These are phyloP conservation scores for Phlebiopsis gigantea DNA, from an alignment of 768 basidiomycete genomes.

Conservation along the genomic window DNA sequence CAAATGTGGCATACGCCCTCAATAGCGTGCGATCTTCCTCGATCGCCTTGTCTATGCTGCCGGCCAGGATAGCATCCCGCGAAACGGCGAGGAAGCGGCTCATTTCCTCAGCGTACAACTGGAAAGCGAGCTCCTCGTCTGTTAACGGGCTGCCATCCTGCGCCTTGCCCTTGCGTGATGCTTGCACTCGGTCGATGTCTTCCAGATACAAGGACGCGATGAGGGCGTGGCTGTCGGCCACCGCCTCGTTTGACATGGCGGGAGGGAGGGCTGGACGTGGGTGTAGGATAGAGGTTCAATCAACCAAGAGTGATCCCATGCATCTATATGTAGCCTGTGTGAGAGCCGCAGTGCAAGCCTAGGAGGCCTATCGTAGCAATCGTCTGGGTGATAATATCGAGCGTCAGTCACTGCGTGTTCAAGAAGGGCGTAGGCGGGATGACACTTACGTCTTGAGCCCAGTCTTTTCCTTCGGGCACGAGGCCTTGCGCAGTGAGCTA, in stretches of 20 bases:
- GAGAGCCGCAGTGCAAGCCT: too few relatives aligned
- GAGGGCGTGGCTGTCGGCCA: neutral
- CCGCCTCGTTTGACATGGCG: neutral
- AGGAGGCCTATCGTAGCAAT: neutral
- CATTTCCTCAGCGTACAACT: constrained; percentile 25
- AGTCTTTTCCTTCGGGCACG: neutral
- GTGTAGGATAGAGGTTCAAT: neutral
- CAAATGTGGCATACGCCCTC: constrained; percentile 13
- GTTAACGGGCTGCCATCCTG: constrained; percentile 3
- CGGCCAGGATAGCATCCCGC: constrained; percentile 19
- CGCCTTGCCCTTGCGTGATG: constrained; percentile 15
- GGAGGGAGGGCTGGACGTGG: too few relatives aligned
- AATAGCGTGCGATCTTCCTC: constrained; percentile 17
- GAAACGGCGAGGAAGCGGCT: constrained; percentile 12
- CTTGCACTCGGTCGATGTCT: constrained; percentile 7
- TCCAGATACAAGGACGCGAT: constrained; percentile 1
- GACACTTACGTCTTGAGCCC: neutral
- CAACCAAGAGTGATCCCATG: too few relatives aligned
- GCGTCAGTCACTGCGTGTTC: neutral
- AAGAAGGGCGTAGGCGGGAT: neutral
- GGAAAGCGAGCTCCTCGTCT: constrained; percentile 25
- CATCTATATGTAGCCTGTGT: too few relatives aligned
- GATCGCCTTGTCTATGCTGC: constrained; percentile 18
- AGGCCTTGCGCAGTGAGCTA: neutral
- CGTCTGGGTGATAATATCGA: neutral